Evolutionary conservation across 768 basidiomycete genomes (phyloP).

Genomic region (Serendipita sp.): DNA sequence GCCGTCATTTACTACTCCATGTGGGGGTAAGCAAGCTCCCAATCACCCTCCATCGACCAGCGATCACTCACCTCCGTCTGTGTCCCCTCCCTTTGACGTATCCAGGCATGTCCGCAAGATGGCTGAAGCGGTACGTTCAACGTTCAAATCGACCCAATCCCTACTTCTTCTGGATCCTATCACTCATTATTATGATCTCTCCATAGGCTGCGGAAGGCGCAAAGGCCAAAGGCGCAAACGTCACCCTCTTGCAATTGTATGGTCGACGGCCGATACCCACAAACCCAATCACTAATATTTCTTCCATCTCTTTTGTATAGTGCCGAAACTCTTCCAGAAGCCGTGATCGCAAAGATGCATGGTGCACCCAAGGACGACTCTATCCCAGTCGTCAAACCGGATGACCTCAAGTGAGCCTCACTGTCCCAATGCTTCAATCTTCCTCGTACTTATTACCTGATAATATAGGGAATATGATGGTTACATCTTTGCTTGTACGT

Average conservation of each 20-base stretch:
- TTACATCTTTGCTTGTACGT: slow-evolving; percentile 42
- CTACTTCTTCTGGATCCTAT: too few relatives aligned
- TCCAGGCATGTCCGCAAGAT: slow-evolving; percentile 22
- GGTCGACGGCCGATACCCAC: neutral
- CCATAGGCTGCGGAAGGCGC: slow-evolving; percentile 20
- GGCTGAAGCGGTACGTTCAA: slow-evolving; percentile 14
- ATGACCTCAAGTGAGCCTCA: slow-evolving; percentile 27
- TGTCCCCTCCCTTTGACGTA: slow-evolving; percentile 12
- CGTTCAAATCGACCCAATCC: too few relatives aligned
- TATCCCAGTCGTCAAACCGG: slow-evolving; percentile 50
- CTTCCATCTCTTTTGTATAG: neutral
- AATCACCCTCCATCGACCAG: too few relatives aligned
- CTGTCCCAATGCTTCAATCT: neutral
- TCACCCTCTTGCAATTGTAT: slow-evolving; percentile 21
- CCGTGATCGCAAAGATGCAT: slow-evolving; percentile 50
- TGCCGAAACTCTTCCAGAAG: slow-evolving; percentile 58
- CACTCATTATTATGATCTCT: too few relatives aligned
- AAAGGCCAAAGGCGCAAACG: slow-evolving; percentile 21
- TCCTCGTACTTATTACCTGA: neutral
- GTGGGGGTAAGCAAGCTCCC: neutral
- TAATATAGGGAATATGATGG: slow-evolving; percentile 40
- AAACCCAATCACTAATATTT: neutral
- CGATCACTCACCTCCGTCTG: too few relatives aligned
- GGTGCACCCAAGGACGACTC: slow-evolving; percentile 49
- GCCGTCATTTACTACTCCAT: slow-evolving; percentile 13